These are phyloP conservation scores for Penicillium paxilli DNA, from an alignment of 495 filamentous ascomycete species.

Conservation along the genomic window DNA sequence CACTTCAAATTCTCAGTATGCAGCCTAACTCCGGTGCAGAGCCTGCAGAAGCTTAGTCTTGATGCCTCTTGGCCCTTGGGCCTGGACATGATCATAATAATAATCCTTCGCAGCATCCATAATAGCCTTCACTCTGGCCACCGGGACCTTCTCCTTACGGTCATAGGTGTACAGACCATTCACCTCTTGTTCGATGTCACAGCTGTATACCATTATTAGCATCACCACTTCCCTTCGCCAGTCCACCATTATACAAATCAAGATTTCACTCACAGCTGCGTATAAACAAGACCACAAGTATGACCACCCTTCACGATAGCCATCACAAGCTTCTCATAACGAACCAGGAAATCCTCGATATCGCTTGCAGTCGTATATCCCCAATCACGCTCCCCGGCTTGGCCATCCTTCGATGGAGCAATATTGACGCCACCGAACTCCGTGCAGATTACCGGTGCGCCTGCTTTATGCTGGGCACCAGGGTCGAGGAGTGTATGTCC, in stretches of 20 bases:
- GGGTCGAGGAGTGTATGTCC: constrained; percentile 32
- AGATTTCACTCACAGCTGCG: constrained; percentile 32
- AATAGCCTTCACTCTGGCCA: constrained; percentile 31
- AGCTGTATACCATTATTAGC: constrained; percentile 17
- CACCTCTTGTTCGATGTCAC: constrained; percentile 43
- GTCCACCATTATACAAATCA: not conserved
- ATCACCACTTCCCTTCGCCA: not conserved
- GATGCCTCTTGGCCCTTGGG: constrained; percentile 21
- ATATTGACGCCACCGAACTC: constrained; percentile 65
- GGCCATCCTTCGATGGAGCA: constrained; percentile 34
- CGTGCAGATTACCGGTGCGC: constrained; percentile 56
- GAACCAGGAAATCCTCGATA: constrained; percentile 30
- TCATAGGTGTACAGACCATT: constrained; percentile 40
- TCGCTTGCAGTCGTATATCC: constrained; percentile 41
- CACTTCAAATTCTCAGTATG: too few relatives aligned
- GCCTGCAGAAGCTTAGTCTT: constrained; percentile 23
- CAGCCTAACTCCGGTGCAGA: constrained; percentile 9
- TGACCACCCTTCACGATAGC: constrained; percentile 35
- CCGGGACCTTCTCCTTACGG: constrained; percentile 36
- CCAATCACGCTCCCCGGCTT: constrained; percentile 34
- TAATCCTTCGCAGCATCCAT: constrained; percentile 36
- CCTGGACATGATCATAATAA: constrained; percentile 31
- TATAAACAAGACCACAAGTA: constrained; percentile 40
- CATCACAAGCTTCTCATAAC: constrained; percentile 37
- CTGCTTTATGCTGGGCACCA: constrained; percentile 43